Base-by-base conservation (phyloP, 805 yeast genomes). In the Cyberlindnera galapagoensis region DNA sequence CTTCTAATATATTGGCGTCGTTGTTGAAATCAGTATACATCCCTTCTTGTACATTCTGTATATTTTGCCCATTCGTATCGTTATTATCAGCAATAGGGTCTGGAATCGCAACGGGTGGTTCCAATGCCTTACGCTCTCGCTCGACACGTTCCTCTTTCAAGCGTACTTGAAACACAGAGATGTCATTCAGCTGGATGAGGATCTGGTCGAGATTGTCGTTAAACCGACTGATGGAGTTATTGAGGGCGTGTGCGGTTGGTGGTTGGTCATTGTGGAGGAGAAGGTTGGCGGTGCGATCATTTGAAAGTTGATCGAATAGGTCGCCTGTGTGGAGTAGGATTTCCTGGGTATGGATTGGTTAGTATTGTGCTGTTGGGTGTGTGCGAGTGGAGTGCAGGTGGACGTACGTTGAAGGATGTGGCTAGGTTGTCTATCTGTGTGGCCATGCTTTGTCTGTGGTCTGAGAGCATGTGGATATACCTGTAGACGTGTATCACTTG, bases 181-280 rank as follows among this genome's bases (percentile, higher is more conserved):
- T 34, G 19, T 47, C 51, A 13, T 43, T 43, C 13, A 52, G 38
- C 21, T 52, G 55, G 15, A 49, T 39, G n/a, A 40, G 22, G 18
- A 49, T 14, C 7, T 37, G 29, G 28, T 52, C 52, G 16, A 52
- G 31, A 5, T 39, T 37, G 8, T 28, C 30, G 30, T 49, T 47
- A 31, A 50, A 49, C 2, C 30, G 26, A 26, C 31, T 33, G 1
- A 52, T 47, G 1, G 52, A 36, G 1, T 27, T 21, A 17, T 44
- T 32, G 16, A 47, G 36, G 21, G 31, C 26, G 20, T 31, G 22
- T 7, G 33, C 20, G 7, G 30, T 18, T 6, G 34, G 3, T 21
- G 33, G 24, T 17, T 34, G 25, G 28, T 43, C 43, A 21, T 40
- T 46, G 20, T 52, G 54, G 3, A 47, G 33, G 4, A 52, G 35